phyloP scores from a whole-genome alignment of 179 eudicot species.

The Silene vulgaris region DNA sequence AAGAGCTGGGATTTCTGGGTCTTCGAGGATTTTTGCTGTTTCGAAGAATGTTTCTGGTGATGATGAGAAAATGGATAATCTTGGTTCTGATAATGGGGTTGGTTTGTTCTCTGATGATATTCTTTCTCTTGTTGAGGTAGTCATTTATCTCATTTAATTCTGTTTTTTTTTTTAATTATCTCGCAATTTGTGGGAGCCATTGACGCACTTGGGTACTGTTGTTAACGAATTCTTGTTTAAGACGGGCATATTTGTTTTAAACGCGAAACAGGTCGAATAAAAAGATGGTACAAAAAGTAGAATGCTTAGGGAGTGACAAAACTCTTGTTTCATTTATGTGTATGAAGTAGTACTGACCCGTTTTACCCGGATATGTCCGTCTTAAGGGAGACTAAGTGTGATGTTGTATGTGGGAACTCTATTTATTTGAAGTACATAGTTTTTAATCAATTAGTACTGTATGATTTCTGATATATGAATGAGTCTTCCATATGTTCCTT shows the following conservation, averaged over 20 bases:
- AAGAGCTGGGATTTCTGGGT: slow-evolving; percentile 30
- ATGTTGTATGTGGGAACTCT: too few relatives aligned
- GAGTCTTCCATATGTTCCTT: not conserved
- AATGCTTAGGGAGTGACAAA: too few relatives aligned
- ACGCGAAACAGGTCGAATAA: too few relatives aligned
- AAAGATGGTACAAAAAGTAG: too few relatives aligned
- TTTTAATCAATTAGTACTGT: not conserved
- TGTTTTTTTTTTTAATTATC: not conserved
- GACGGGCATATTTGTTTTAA: too few relatives aligned
- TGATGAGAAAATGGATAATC: slow-evolving; percentile 28
- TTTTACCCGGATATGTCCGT: too few relatives aligned
- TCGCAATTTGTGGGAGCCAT: too few relatives aligned
- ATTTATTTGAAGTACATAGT: not conserved
- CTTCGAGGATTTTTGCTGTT: slow-evolving; percentile 37
- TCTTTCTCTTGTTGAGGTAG: slow-evolving; percentile 43
- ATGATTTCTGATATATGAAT: not conserved
- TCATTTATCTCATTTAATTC: not conserved
- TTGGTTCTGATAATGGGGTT: slow-evolving; percentile 27
- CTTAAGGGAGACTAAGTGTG: too few relatives aligned
- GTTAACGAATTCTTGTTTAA: not conserved
- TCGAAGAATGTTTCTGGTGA: slow-evolving; percentile 40
- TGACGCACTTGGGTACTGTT: too few relatives aligned
- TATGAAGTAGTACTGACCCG: too few relatives aligned
- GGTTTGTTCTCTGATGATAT: slow-evolving; percentile 33
- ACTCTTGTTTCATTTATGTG: too few relatives aligned